Base-by-base conservation (phyloP, 2,329 filamentous ascomycete genomes). In the Fusarium graminum region DNA sequence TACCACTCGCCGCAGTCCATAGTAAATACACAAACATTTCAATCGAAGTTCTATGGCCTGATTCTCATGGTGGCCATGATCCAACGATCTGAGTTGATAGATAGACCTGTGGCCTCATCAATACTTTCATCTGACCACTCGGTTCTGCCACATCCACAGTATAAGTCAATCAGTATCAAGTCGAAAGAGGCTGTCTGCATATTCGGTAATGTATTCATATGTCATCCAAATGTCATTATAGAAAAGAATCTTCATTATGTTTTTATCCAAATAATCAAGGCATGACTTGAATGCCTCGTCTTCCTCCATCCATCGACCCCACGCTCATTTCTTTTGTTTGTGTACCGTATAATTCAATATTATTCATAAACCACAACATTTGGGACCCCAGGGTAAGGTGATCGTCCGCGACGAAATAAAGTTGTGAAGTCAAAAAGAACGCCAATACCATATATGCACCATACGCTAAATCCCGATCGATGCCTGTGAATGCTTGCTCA, bases 381-480 rank as follows among this genome's bases (percentile, higher is more conserved):
- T 65, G 64, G 71, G 69, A 61, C 69, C 72, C 72, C 62, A 69
- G 60, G 64, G 59, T 55, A 63, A 50, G 51, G 43, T 53, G 60
- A 41, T 46, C 54, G 51, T 47, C 34, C 56, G 28, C 59, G 52
- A 44, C 56, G 44, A 36, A 36, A 36, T 36, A 57, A 54, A 55
- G 38, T 54, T 39, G 43, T 28, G 39, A 47, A 25, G 44, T 19
- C 8, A 40, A 47, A 50, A 39, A 30, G 6, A 45, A 70, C 64
- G 63, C 60, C 63, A 58, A 64, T 42, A 50, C 49, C 55, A 43
- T 40, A 51, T 43, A 66, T 59, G 61, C 36, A 59, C 44, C 61
- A 17, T 52, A 41, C 52, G 30, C 61, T 26, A 51, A 58, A 55
- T 54, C 44, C 22, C 22, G 22, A 22, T 22, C 8, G 40, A 63